Evolutionary conservation across 1,284 basidiomycete genomes (phyloP).

Genomic region (Boletus semigastroideus): DNA sequence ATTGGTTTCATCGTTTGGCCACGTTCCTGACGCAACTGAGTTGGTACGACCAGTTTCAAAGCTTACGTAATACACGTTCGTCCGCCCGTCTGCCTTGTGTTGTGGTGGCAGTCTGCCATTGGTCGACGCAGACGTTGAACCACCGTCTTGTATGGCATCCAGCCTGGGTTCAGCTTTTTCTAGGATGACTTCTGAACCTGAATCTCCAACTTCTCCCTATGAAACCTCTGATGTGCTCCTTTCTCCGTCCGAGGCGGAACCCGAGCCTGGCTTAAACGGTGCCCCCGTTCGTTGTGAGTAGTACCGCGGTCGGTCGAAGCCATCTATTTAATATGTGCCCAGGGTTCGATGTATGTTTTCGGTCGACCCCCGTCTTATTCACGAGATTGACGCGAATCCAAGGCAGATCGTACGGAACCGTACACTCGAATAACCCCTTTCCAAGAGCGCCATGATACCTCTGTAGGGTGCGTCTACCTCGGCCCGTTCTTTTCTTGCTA

Average conservation of each 20-base stretch:
- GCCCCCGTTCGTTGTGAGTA: slow-evolving; percentile 42
- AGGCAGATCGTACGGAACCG: slow-evolving; percentile 79
- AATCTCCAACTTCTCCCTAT: slow-evolving; percentile 30
- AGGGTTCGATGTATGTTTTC: slow-evolving; percentile 51
- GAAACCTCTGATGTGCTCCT: slow-evolving; percentile 35
- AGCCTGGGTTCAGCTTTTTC: background rate
- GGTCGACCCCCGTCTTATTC: background rate
- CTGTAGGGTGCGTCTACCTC: slow-evolving; percentile 61
- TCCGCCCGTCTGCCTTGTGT: background rate
- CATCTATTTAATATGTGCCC: slow-evolving; percentile 2
- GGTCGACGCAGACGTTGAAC: slow-evolving; percentile 3
- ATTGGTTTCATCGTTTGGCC: slow-evolving; percentile 5
- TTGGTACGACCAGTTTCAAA: background rate
- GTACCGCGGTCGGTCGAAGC: background rate
- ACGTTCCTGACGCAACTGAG: slow-evolving; percentile 16
- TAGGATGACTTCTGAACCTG: slow-evolving; percentile 21
- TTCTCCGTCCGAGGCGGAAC: slow-evolving; percentile 33
- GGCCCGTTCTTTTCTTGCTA: background rate
- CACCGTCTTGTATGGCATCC: no score
- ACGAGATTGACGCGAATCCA: slow-evolving; percentile 17
- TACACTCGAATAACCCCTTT: slow-evolving; percentile 80
- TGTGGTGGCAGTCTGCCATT: slow-evolving; percentile 5
- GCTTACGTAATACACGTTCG: slow-evolving; percentile 19
- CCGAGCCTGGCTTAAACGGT: slow-evolving; percentile 39
- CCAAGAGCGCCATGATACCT: slow-evolving; percentile 78